Evolutionary conservation across 1,284 basidiomycete genomes (phyloP).

Genomic region (Naganishia albida): DNA sequence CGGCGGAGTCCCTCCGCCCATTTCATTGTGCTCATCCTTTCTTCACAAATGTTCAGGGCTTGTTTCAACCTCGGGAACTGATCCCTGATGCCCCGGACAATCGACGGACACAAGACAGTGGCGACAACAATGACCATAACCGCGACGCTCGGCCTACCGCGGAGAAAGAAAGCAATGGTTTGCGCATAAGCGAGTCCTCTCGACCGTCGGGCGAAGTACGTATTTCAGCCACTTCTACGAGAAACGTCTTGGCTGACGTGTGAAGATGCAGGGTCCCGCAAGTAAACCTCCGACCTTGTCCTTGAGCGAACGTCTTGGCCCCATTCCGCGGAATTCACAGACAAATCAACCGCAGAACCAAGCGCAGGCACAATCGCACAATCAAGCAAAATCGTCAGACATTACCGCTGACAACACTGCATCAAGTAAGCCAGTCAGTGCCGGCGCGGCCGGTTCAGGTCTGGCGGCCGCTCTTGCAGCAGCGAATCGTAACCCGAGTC

Average conservation of each 20-base stretch:
- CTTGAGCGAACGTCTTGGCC: constrained; percentile 9
- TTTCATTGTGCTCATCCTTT: too few species aligned
- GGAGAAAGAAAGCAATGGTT: background rate
- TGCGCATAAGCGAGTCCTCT: constrained; percentile 1
- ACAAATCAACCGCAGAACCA: too few species aligned
- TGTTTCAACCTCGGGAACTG: constrained; percentile 8
- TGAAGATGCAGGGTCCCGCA: background rate
- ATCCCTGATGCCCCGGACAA: background rate
- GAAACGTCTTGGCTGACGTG: background rate
- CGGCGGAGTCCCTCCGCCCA: too few species aligned
- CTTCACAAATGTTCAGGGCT: too few species aligned
- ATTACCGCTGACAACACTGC: background rate
- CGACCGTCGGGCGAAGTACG: constrained; percentile 6
- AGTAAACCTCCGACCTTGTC: constrained; percentile 5
- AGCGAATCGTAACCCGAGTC: constrained; percentile 4
- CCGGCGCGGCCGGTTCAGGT: background rate
- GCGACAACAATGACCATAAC: background rate
- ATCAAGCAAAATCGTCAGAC: too few species aligned
- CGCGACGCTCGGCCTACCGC: background rate
- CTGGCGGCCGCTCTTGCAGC: constrained; percentile 11
- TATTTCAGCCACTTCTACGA: background rate
- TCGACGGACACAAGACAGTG: background rate
- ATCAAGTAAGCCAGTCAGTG: background rate
- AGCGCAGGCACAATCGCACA: too few species aligned
- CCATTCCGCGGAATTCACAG: background rate